phyloP scores from a whole-genome alignment of 768 basidiomycete species.

The Boletus subcaerulescens region DNA sequence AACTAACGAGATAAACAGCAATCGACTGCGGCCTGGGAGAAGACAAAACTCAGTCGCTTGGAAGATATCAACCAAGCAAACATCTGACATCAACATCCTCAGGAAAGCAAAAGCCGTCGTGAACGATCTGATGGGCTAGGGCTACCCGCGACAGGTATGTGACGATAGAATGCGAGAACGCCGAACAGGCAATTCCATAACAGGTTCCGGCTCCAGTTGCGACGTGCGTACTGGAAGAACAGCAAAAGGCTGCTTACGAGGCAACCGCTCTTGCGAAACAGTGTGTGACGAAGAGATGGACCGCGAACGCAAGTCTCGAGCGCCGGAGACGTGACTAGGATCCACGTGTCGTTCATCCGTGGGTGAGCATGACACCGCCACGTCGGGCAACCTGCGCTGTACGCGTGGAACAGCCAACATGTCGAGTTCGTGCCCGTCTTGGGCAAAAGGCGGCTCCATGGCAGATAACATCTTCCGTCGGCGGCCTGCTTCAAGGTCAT shows the following conservation, averaged over 20 bases:
- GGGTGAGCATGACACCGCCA: not conserved
- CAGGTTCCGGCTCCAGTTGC: conserved; percentile 32
- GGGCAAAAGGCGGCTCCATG: not conserved
- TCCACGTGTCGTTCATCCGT: not conserved
- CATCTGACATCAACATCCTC: too few species aligned
- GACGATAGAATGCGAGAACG: not conserved
- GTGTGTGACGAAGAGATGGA: not conserved
- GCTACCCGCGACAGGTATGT: too few species aligned
- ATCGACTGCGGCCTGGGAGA: too few species aligned
- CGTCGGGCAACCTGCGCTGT: not conserved
- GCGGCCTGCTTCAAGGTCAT: conserved; percentile 10
- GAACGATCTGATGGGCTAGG: too few species aligned
- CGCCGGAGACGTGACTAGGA: not conserved
- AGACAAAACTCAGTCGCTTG: too few species aligned
- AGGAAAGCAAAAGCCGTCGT: too few species aligned
- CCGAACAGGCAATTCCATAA: conserved; percentile 29
- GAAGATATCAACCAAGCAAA: too few species aligned
- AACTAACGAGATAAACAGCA: too few species aligned
- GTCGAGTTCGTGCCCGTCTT: conserved; percentile 17
- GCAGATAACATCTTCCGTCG: not conserved
- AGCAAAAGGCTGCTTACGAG: conserved; percentile 17
- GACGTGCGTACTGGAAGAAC: conserved; percentile 28
- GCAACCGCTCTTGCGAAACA: not conserved
- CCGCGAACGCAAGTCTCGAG: not conserved
- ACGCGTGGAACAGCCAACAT: not conserved